Percentiles rank a stretch among this genome's conserved stretches.
Conservation (phyloP, 163 green algal genomes). For the Prototheca cutis region DNA sequence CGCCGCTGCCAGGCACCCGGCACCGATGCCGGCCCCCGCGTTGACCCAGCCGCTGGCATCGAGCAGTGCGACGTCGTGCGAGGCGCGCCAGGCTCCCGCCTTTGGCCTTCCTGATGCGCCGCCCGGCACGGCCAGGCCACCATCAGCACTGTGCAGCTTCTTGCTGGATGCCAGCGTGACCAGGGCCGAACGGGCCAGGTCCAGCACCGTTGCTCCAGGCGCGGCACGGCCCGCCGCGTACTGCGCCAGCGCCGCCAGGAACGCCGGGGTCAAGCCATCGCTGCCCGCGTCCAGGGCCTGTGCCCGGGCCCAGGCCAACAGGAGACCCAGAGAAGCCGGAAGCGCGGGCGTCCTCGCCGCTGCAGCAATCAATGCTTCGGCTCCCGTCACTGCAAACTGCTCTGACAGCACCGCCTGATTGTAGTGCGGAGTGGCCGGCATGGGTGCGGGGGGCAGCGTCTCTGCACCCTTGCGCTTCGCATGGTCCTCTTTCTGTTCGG, state of each 20-base stretch:
- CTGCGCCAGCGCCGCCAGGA: not conserved
- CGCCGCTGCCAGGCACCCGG: slow-evolving; percentile 22
- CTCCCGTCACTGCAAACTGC: too few relatives aligned
- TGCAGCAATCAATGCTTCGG: not conserved
- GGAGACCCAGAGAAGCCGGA: slow-evolving; percentile 39
- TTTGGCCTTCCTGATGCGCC: slow-evolving; percentile 2
- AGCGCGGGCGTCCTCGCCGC: slow-evolving; percentile 14
- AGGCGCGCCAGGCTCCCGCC: slow-evolving; percentile 9
- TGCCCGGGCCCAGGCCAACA: slow-evolving; percentile 37
- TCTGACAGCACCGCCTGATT: too few relatives aligned
- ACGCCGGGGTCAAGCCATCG: slow-evolving; percentile 37
- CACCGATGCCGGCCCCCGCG: slow-evolving; percentile 26
- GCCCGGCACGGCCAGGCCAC: not conserved
- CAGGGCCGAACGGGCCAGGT: slow-evolving; percentile 2
- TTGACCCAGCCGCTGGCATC: slow-evolving; percentile 43
- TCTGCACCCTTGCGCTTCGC: not conserved
- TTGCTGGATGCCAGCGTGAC: not conserved
- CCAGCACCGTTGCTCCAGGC: not conserved
- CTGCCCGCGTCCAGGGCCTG: slow-evolving; percentile 27
- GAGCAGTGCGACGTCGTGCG: slow-evolving; percentile 29
- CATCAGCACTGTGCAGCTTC: slow-evolving; percentile 1
- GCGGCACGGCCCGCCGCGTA: not conserved
- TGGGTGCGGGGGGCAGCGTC: slow-evolving; percentile 19
- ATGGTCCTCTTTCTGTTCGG: too few relatives aligned
- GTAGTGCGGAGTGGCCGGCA: slow-evolving; percentile 48